Percentiles rank a stretch among this genome's conserved stretches.
These are phyloP conservation scores for Globisporangium takayamanum DNA, from an alignment of 352 stramenopile genomes.

Conservation along the genomic window DNA sequence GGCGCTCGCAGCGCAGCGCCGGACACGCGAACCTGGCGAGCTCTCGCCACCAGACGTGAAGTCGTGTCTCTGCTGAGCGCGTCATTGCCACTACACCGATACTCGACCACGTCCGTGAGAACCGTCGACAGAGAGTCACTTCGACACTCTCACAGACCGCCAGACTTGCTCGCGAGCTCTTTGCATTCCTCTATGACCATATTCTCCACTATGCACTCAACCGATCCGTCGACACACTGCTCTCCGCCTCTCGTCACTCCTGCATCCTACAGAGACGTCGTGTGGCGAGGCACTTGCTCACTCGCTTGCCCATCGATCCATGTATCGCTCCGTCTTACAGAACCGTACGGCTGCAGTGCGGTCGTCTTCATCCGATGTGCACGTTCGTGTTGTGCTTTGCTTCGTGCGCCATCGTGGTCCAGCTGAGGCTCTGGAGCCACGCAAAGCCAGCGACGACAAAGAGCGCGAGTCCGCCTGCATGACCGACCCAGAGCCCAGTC, in stretches of 20 bases:
- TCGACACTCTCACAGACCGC: too few relatives aligned
- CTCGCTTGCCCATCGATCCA: not conserved
- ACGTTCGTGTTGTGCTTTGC: slow-evolving; percentile 13
- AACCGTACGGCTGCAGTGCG: not conserved
- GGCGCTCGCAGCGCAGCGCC: slow-evolving; percentile 49
- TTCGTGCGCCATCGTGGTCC: slow-evolving; percentile 9
- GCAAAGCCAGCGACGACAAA: slow-evolving; percentile 12
- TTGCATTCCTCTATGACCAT: too few relatives aligned
- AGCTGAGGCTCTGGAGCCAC: slow-evolving; percentile 15
- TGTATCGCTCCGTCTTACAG: not conserved
- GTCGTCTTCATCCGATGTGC: slow-evolving; percentile 1
- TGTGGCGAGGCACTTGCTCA: too few relatives aligned
- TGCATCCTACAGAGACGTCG: too few relatives aligned
- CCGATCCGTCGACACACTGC: too few relatives aligned
- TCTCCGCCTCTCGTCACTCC: too few relatives aligned
- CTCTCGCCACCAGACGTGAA: slow-evolving; percentile 13
- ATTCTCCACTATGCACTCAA: too few relatives aligned
- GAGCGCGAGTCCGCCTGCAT: slow-evolving; percentile 10
- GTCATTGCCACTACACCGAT: too few relatives aligned
- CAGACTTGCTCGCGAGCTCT: too few relatives aligned
- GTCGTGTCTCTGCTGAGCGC: slow-evolving; percentile 19
- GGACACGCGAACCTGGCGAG: slow-evolving; percentile 35
- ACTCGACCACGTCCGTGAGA: too few relatives aligned
- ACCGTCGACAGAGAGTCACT: too few relatives aligned
- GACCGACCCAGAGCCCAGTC: slow-evolving; percentile 20